Evolutionary conservation across 1,284 basidiomycete species (phyloP).

Genomic region (Sutorius eximius): DNA sequence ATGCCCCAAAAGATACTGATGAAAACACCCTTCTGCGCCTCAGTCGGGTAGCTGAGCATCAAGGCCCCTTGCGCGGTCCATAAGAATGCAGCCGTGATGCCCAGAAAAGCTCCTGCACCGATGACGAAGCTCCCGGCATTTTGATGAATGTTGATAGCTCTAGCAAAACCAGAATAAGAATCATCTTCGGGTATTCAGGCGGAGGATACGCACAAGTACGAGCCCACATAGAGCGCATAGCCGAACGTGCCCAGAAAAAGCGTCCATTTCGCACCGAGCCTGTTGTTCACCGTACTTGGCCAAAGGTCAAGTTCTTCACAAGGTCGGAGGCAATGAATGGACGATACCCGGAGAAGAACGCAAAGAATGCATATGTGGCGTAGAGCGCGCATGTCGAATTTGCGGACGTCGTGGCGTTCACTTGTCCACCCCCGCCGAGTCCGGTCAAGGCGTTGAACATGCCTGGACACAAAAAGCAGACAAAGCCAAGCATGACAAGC

Average conservation of each 20-base stretch:
- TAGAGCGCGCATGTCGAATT: slow-evolving; percentile 43
- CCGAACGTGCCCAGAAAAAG: slow-evolving; percentile 53
- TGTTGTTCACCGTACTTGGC: slow-evolving; percentile 49
- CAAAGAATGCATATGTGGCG: slow-evolving; percentile 43
- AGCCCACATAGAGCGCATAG: slow-evolving; percentile 54
- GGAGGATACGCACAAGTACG: slow-evolving; percentile 40
- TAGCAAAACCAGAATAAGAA: slow-evolving; percentile 14
- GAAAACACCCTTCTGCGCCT: slow-evolving; percentile 56
- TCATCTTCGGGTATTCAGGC: no score
- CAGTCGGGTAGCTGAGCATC: slow-evolving; percentile 63
- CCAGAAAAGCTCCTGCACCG: slow-evolving; percentile 58
- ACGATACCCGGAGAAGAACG: slow-evolving; percentile 44
- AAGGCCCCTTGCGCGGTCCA: slow-evolving; percentile 66
- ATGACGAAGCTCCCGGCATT: slow-evolving; percentile 48
- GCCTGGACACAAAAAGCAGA: slow-evolving; percentile 41
- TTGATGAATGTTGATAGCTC: slow-evolving; percentile 46
- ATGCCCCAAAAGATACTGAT: slow-evolving; percentile 69
- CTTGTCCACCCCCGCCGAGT: slow-evolving; percentile 43
- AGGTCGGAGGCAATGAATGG: not conserved
- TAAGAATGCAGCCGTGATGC: slow-evolving; percentile 62
- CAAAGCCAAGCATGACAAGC: slow-evolving; percentile 38
- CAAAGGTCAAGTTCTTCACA: not conserved
- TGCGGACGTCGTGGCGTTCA: slow-evolving; percentile 32
- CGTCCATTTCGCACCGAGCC: slow-evolving; percentile 52
- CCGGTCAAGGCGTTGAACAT: slow-evolving; percentile 37